phyloP scores from a whole-genome alignment of 768 basidiomycete species.

The Galerina sulciceps region DNA sequence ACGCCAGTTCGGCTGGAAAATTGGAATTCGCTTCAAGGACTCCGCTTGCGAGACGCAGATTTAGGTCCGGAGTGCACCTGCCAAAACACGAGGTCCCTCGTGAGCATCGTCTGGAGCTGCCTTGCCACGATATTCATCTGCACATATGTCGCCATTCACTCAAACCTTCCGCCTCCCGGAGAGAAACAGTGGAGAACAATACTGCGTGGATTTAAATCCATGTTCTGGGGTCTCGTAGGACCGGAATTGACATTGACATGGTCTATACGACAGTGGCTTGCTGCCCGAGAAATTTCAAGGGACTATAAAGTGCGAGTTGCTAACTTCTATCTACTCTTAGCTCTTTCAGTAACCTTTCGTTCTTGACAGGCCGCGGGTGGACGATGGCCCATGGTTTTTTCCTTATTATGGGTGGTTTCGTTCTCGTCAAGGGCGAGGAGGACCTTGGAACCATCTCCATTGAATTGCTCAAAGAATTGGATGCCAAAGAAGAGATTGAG shows the following conservation, averaged over 20 bases:
- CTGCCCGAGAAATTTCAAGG: neutral
- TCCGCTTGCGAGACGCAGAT: too few species aligned
- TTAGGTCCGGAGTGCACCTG: neutral
- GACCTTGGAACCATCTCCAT: neutral
- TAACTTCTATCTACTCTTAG: neutral
- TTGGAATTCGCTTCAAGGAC: too few species aligned
- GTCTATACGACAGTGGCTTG: constrained; percentile 14
- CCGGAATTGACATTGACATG: constrained; percentile 14
- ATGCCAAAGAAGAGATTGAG: neutral
- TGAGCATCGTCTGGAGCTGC: constrained; percentile 18
- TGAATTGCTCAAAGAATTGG: neutral
- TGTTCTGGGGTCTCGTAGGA: constrained; percentile 7
- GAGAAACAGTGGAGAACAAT: neutral
- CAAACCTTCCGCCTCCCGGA: constrained; percentile 8
- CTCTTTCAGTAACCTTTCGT: neutral
- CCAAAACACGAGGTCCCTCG: constrained; percentile 4
- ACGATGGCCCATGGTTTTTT: neutral
- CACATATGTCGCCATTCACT: constrained; percentile 17
- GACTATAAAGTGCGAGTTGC: neutral
- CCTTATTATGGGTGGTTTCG: neutral
- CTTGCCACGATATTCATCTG: constrained; percentile 15
- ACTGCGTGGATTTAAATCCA: neutral
- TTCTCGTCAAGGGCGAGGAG: neutral
- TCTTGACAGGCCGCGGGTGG: neutral
- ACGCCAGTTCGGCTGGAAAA: too few species aligned